phyloP scores from a whole-genome alignment of 345 rosid genomes.

The Hibiscus syriacus region DNA sequence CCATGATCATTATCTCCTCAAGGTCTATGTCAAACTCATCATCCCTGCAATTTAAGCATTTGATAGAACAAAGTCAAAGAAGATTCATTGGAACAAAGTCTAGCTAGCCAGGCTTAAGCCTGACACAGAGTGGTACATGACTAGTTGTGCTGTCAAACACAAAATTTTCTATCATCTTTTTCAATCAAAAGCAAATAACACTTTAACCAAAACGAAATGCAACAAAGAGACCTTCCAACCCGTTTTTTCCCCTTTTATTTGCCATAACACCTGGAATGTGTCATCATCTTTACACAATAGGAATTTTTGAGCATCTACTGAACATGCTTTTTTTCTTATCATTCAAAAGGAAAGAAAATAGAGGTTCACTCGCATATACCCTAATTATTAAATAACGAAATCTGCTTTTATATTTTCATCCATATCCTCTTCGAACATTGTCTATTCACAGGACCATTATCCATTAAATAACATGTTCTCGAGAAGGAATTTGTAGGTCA shows the following conservation, averaged over 20 bases:
- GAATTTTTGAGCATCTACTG: not conserved
- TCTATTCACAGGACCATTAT: not conserved
- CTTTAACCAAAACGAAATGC: not conserved
- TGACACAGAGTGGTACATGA: not conserved
- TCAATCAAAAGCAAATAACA: constrained; percentile 3
- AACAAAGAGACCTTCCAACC: no score
- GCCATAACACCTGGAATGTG: not conserved
- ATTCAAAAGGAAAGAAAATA: not conserved
- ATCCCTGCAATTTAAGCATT: constrained; percentile 57
- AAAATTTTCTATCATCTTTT: not conserved
- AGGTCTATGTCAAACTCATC: constrained; percentile 85
- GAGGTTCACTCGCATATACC: not conserved
- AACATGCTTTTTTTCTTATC: not conserved
- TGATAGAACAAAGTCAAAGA: not conserved
- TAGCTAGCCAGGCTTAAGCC: not conserved
- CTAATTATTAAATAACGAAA: not conserved
- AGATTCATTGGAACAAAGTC: not conserved
- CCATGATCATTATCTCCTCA: constrained; percentile 94
- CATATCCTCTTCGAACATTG: not conserved
- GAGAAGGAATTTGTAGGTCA: not conserved
- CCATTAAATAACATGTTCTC: not conserved
- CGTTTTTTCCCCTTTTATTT: not conserved
- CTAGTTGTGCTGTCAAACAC: not conserved
- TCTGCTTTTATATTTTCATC: not conserved
- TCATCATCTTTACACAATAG: not conserved